A percentile compares a stretch with the other conserved stretches of the same genome.
Conservation (phyloP, 73 alveolate species). For the Paramecium primaurelia region DNA sequence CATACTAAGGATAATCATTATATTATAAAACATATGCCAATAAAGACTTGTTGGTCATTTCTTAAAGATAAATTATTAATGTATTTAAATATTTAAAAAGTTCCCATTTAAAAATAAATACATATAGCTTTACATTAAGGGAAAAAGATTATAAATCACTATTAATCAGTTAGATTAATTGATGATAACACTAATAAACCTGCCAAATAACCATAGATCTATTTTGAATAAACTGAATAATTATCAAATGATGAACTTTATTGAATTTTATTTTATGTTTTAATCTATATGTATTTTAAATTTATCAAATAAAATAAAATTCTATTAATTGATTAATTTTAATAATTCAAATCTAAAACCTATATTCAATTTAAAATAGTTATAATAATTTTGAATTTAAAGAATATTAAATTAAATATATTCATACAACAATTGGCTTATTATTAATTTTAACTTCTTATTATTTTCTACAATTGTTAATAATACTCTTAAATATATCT, state of each 20-base stretch:
- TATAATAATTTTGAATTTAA: too few relatives aligned
- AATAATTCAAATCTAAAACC: too few relatives aligned
- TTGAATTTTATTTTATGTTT: neutral
- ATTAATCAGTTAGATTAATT: constrained; percentile 72
- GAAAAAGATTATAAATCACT: constrained; percentile 60
- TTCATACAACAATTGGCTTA: neutral
- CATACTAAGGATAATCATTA: constrained; percentile 72
- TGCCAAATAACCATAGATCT: neutral
- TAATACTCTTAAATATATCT: neutral
- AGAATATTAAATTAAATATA: too few relatives aligned
- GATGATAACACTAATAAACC: constrained; percentile 73
- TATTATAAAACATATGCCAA: neutral
- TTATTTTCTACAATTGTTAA: too few relatives aligned
- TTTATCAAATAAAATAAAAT: too few relatives aligned
- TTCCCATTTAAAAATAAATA: constrained; percentile 55
- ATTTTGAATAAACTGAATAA: neutral
- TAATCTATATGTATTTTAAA: neutral
- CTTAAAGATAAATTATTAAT: constrained; percentile 54
- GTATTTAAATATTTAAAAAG: constrained; percentile 60
- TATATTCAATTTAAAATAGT: too few relatives aligned
- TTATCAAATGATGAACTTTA: neutral
- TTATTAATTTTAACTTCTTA: neutral
- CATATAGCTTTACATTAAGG: constrained; percentile 81
- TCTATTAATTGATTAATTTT: neutral
- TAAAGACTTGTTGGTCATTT: neutral